Percentiles rank a stretch among this genome's conserved stretches.
Evolutionary conservation across 805 yeast species (phyloP).

Genomic region (Peterozyma xylosa): DNA sequence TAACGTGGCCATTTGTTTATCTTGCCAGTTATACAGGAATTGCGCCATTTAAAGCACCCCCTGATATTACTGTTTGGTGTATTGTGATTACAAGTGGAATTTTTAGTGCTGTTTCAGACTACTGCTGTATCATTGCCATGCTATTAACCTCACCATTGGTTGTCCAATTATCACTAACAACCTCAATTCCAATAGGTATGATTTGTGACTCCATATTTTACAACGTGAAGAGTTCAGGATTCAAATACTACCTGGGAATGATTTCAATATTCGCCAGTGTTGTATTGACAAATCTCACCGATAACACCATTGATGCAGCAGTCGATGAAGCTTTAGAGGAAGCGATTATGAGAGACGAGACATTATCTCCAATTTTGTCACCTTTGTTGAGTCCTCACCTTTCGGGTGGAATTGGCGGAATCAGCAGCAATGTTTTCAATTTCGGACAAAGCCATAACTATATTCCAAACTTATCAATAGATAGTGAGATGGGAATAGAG

Average conservation of each 20-base stretch:
- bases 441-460: constrained; percentile 2
- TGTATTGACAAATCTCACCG: constrained; percentile 37
- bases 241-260: constrained; percentile 38
- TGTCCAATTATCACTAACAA: constrained; percentile 41
- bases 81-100: constrained; percentile 32
- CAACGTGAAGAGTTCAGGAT: constrained; percentile 21
- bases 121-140: constrained; percentile 41
- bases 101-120: constrained; percentile 41
- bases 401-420: constrained; percentile 4
- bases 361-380: constrained; percentile 36
- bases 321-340: constrained; percentile 40
- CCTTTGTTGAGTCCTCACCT: constrained; percentile 25
- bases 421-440: constrained; percentile 1
- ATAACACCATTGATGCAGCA: constrained; percentile 36
- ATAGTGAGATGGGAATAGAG: too few species aligned
- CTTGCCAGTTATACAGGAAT: constrained; percentile 28
- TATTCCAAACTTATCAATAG: too few species aligned
- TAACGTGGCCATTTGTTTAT: constrained; percentile 31
- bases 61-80: constrained; percentile 24
- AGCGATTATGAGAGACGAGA: constrained; percentile 37
- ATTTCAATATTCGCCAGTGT: constrained; percentile 37
- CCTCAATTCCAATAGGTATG: constrained; percentile 45
- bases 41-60: constrained; percentile 35
- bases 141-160: constrained; percentile 46
- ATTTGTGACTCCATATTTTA: constrained; percentile 35